These are phyloP conservation scores for Ceratocystiopsis brevicomis DNA, from an alignment of 2,329 filamentous ascomycete species.

Conservation along the genomic window DNA sequence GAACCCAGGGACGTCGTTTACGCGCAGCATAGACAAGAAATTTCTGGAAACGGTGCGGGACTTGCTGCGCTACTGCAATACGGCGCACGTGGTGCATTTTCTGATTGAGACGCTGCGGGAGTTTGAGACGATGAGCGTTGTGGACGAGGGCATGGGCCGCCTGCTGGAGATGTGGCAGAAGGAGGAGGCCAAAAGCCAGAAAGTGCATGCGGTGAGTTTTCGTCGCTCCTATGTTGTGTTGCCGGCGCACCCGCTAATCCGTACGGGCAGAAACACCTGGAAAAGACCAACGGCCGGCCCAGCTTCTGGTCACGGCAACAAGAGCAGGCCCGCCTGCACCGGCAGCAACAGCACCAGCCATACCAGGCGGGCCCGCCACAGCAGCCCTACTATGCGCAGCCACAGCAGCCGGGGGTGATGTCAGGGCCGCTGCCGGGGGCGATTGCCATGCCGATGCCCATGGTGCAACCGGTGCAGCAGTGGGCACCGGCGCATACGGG, in stretches of 20 bases:
- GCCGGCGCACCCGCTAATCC: no score
- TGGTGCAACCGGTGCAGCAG: no score
- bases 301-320: slow-evolving; percentile 6
- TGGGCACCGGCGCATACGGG: no score
- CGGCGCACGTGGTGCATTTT: slow-evolving; percentile 66
- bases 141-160: slow-evolving; percentile 54
- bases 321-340: background rate
- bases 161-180: slow-evolving; percentile 76
- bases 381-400: no score
- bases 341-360: slow-evolving; percentile 5
- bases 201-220: slow-evolving; percentile 28
- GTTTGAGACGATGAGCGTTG: slow-evolving; percentile 51
- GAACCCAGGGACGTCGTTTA: slow-evolving; percentile 80
- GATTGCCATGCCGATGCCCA: no score
- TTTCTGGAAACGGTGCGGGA: slow-evolving; percentile 63
- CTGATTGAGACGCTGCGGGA: slow-evolving; percentile 70
- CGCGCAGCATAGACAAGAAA: slow-evolving; percentile 71
- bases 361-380: no score
- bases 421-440: no score
- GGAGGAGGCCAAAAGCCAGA: slow-evolving; percentile 52
- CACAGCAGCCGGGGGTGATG: no score
- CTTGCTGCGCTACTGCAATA: slow-evolving; percentile 49
- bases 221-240: background rate
- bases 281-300: background rate
- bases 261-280: no score